Conservation (phyloP, 2,329 filamentous ascomycete species). For the Lachnellula willkommii region DNA sequence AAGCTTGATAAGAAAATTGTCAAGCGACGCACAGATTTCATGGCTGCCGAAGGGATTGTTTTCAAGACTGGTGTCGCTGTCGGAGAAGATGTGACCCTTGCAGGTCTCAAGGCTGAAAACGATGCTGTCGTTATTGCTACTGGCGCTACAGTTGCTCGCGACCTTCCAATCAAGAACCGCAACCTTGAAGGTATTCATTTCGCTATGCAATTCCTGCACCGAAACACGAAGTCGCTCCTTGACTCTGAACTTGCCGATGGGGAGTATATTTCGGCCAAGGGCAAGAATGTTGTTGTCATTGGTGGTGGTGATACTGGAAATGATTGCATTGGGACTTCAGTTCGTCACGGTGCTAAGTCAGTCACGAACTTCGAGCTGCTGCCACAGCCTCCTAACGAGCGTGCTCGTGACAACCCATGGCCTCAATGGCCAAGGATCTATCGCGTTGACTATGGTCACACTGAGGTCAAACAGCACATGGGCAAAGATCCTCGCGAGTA, state of each 20-base stretch:
- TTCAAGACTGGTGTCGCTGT: conserved; percentile 76
- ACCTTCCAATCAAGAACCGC: conserved; percentile 84
- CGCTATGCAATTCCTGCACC: conserved; percentile 95
- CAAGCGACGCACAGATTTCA: conserved; percentile 90
- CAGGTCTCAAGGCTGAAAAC: conserved; percentile 66
- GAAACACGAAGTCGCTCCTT: conserved; percentile 94
- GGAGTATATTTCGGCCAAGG: conserved; percentile 88
- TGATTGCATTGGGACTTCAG: conserved; percentile 94
- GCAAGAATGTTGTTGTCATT: conserved; percentile 93
- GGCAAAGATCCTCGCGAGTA: conserved; percentile 94
- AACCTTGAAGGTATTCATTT: conserved; percentile 88
- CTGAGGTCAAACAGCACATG: conserved; percentile 92
- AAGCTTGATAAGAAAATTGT: conserved; percentile 98
- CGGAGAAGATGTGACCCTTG: conserved; percentile 66
- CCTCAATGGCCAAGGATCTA: conserved; percentile 97
- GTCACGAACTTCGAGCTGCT: conserved; percentile 96
- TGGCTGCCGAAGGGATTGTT: conserved; percentile 79
- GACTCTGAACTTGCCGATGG: conserved; percentile 83
- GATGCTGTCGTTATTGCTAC: conserved; percentile 89
- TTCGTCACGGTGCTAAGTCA: conserved; percentile 91
- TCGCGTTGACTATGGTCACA: conserved; percentile 96
- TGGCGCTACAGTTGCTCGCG: conserved; percentile 86
- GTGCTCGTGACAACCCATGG: conserved; percentile 93
- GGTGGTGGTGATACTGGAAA: conserved; percentile 97
- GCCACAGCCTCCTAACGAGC: conserved; percentile 84